phyloP scores from a whole-genome alignment of 352 stramenopile species.

The Globisporangium parvum region DNA sequence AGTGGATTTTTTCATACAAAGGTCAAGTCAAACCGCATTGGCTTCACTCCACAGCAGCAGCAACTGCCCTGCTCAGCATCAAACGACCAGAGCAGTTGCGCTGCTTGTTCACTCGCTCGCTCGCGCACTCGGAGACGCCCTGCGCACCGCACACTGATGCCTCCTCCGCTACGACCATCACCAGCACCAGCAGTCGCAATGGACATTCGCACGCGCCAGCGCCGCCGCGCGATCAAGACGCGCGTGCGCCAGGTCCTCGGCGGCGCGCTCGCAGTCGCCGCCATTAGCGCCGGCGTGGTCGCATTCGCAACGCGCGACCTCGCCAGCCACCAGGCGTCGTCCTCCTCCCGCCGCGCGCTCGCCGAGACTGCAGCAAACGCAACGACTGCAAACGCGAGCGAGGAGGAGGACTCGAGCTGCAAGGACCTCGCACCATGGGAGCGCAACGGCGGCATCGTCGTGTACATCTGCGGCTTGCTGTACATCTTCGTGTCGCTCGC shows the following conservation, averaged over 20 bases:
- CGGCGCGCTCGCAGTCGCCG: constrained; percentile 16
- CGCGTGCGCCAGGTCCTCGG: constrained; percentile 19
- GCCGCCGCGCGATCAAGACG: constrained; percentile 7
- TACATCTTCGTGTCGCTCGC: constrained; percentile 84
- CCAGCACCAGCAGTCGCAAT: neutral
- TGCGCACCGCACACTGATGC: neutral
- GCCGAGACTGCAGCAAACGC: constrained; percentile 11
- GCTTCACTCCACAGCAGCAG: neutral
- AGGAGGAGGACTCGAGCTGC: constrained; percentile 25
- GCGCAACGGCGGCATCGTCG: constrained; percentile 41
- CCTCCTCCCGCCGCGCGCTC: neutral
- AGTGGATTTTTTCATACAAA: constrained; percentile 1
- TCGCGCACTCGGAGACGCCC: neutral
- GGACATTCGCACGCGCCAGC: neutral
- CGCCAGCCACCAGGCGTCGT: too few relatives aligned
- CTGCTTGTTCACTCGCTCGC: neutral
- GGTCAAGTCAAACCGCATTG: neutral
- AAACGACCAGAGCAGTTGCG: neutral
- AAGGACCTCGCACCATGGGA: constrained; percentile 37
- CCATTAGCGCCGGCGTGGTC: constrained; percentile 15
- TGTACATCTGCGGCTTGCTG: constrained; percentile 57
- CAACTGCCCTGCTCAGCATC: neutral
- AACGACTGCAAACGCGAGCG: constrained; percentile 4
- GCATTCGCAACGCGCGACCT: constrained; percentile 1
- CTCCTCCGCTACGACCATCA: neutral